These are phyloP conservation scores for Rhizophora mangle DNA, from an alignment of 345 rosid genomes.

Conservation along the genomic window DNA sequence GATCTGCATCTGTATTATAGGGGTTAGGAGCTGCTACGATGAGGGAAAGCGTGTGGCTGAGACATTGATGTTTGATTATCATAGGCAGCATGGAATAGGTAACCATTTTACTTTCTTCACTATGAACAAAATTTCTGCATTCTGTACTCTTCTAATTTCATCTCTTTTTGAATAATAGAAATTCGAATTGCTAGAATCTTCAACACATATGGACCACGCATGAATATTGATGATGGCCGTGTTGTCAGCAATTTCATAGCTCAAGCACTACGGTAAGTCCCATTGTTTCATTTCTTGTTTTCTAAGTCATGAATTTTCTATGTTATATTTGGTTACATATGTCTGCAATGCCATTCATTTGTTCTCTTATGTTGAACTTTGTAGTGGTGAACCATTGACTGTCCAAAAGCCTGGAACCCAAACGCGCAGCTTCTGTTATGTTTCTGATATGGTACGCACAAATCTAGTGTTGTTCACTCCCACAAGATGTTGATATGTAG, in stretches of 20 bases:
- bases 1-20: conserved; percentile 30
- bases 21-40: conserved; percentile 94
- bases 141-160: conserved; percentile 1
- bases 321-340: neutral
- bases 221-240: conserved; percentile 99
- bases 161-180: conserved; percentile 37
- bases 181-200: conserved; percentile 98
- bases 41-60: conserved; percentile 99
- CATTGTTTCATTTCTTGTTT: neutral
- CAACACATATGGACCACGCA: conserved; percentile 96
- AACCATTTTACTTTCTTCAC: conserved; percentile 13
- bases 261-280: conserved; percentile 81
- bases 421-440: conserved; percentile 96
- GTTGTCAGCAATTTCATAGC: conserved; percentile 99
- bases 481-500: neutral
- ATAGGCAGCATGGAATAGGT: conserved; percentile 96
- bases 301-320: neutral
- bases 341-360: neutral
- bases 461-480: neutral
- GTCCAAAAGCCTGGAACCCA: conserved; percentile 96
- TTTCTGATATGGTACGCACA: conserved; percentile 78
- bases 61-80: conserved; percentile 96
- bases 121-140: neutral
- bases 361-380: conserved; percentile 11
- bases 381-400: conserved; percentile 83